Evolutionary conservation across 176 grass and related monocot species (phyloP).

Genomic region (Ensete glaucum): DNA sequence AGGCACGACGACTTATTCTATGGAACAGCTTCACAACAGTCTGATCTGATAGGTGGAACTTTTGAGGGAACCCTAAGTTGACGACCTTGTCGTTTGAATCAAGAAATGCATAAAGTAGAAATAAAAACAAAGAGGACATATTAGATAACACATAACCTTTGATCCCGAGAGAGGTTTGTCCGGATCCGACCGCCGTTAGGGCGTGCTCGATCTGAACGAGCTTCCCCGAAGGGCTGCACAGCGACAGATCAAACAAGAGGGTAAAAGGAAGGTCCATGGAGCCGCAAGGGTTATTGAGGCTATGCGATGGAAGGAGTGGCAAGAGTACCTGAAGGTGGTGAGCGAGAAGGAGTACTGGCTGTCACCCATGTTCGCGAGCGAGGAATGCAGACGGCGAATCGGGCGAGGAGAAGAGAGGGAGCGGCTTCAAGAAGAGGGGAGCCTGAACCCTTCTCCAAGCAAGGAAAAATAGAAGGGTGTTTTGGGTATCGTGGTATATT

Average conservation of each 20-base stretch:
- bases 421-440: too few relatives aligned
- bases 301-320: neutral
- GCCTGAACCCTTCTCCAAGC: too few relatives aligned
- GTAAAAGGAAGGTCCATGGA: neutral
- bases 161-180: conserved; percentile 96
- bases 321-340: conserved; percentile 79
- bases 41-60: too few relatives aligned
- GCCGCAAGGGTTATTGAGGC: neutral
- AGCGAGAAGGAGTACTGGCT: conserved; percentile 98
- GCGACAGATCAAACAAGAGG: neutral
- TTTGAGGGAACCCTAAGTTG: too few relatives aligned
- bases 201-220: conserved; percentile 98
- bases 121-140: neutral
- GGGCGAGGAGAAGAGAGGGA: too few relatives aligned
- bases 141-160: conserved; percentile 45
- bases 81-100: too few relatives aligned
- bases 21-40: too few relatives aligned
- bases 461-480: too few relatives aligned
- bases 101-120: too few relatives aligned
- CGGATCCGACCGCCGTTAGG: conserved; percentile 83
- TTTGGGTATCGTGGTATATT: too few relatives aligned
- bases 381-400: neutral
- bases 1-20: too few relatives aligned
- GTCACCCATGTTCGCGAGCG: conserved; percentile 45
- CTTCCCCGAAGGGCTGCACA: conserved; percentile 72